Conservation (phyloP, 2,329 filamentous ascomycete species). For the Alternaria triticimaculans region DNA sequence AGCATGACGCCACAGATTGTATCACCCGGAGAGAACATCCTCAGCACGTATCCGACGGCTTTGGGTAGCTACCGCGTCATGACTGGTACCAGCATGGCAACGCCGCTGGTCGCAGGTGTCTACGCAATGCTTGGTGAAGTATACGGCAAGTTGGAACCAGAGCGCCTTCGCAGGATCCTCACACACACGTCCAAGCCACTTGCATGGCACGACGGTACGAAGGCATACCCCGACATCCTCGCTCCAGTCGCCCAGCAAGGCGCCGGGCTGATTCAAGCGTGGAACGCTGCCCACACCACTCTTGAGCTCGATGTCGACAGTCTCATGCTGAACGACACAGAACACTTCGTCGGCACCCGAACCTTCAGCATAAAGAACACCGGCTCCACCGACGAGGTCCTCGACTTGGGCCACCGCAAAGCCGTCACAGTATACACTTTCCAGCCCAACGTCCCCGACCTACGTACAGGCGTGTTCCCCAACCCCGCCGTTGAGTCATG, state of each 20-base stretch:
- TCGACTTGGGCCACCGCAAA: constrained; percentile 14
- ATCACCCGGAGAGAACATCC: constrained; percentile 64
- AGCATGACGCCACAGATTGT: constrained; percentile 63
- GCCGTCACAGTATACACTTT: constrained; percentile 28
- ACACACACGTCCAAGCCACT: constrained; percentile 24
- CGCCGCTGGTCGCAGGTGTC: constrained; percentile 23
- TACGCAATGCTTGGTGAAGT: constrained; percentile 26
- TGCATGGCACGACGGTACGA: constrained; percentile 20
- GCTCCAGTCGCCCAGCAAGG: constrained; percentile 34
- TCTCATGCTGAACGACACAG: constrained; percentile 29
- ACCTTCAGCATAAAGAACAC: constrained; percentile 30
- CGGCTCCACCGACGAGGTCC: neutral
- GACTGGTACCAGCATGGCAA: constrained; percentile 64
- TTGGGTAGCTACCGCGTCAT: constrained; percentile 57
- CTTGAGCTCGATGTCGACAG: constrained; percentile 20
- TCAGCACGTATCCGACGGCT: constrained; percentile 62
- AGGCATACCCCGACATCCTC: constrained; percentile 5
- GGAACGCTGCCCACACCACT: constrained; percentile 21
- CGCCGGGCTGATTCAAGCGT: constrained; percentile 26
- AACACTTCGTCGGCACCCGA: constrained; percentile 28
- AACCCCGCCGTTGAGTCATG: constrained; percentile 12
- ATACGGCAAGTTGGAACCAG: constrained; percentile 21
- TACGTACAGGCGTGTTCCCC: constrained; percentile 6
- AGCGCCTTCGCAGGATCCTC: constrained; percentile 18
- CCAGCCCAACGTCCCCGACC: neutral